These are phyloP conservation scores for Pseudisothecium myosuroides DNA, from an alignment of 225 moss, liverwort and hornwort genomes.

Conservation along the genomic window DNA sequence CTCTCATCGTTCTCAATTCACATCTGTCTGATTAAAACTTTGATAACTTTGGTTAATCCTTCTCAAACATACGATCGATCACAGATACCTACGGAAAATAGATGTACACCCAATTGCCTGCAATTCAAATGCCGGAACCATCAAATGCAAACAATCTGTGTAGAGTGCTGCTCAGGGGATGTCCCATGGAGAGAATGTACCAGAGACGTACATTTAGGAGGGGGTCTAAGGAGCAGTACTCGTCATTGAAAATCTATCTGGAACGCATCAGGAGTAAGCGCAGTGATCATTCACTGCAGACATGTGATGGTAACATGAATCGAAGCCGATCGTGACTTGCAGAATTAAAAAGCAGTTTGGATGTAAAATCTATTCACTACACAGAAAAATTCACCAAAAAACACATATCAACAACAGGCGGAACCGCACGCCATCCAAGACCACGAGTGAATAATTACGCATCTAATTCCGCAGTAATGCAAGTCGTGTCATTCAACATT, in stretches of 20 bases:
- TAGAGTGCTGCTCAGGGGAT: neutral
- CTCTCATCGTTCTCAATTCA: neutral
- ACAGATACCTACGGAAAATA: neutral
- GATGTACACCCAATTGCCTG: neutral
- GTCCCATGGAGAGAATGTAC: neutral
- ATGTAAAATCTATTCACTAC: neutral
- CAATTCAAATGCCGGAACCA: neutral
- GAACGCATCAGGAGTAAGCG: neutral
- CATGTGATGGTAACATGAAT: neutral
- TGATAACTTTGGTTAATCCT: neutral
- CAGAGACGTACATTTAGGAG: neutral
- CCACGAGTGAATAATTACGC: neutral
- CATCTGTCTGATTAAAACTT: neutral
- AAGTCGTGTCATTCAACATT: neutral
- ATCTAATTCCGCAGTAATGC: neutral
- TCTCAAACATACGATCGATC: neutral
- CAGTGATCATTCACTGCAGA: neutral
- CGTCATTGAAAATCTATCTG: neutral
- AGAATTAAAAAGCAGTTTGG: neutral
- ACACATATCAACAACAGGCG: neutral
- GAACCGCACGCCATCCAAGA: neutral
- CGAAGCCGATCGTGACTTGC: neutral
- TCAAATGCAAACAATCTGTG: neutral
- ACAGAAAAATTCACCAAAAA: neutral
- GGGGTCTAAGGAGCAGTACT: neutral